phyloP scores from a whole-genome alignment of 2,329 filamentous ascomycete genomes.

The Penicillium sp. region DNA sequence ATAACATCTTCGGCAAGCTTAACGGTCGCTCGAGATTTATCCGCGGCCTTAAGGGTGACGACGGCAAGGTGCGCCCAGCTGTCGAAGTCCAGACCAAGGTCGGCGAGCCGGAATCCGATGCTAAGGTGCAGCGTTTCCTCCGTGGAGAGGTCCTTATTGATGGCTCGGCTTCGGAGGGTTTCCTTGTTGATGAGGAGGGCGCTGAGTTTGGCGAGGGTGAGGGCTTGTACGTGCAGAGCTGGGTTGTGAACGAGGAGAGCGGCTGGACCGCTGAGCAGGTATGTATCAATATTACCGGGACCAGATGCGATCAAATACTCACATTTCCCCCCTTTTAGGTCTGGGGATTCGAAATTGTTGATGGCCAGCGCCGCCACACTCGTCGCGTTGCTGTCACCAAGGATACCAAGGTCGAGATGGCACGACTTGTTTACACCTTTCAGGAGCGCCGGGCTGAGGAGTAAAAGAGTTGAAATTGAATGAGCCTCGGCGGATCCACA shows the following conservation, averaged over 20 bases:
- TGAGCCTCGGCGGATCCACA: background rate
- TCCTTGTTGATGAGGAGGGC: conserved; percentile 54
- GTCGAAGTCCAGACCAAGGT: conserved; percentile 38
- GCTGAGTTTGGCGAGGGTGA: conserved; percentile 42
- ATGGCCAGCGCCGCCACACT: conserved; percentile 41
- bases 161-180: conserved; percentile 55
- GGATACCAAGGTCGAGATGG: conserved; percentile 32
- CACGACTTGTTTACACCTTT: conserved; percentile 42
- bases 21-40: conserved; percentile 56
- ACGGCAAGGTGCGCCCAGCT: conserved; percentile 34
- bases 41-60: conserved; percentile 33
- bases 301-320: conserved; percentile 7
- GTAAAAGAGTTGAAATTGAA: background rate
- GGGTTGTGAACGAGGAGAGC: conserved; percentile 45
- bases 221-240: conserved; percentile 47
- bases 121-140: conserved; percentile 37
- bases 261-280: conserved; percentile 56
- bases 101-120: conserved; percentile 37
- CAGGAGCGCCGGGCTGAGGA: conserved; percentile 8
- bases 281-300: conserved; percentile 8
- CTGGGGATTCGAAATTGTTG: conserved; percentile 46
- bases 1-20: conserved; percentile 75
- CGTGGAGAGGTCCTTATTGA: conserved; percentile 46
- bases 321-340: conserved; percentile 28
- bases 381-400: conserved; percentile 43